These are phyloP conservation scores for Colletotrichum sansevieriae DNA, from an alignment of 2,329 filamentous ascomycete species.

Conservation along the genomic window DNA sequence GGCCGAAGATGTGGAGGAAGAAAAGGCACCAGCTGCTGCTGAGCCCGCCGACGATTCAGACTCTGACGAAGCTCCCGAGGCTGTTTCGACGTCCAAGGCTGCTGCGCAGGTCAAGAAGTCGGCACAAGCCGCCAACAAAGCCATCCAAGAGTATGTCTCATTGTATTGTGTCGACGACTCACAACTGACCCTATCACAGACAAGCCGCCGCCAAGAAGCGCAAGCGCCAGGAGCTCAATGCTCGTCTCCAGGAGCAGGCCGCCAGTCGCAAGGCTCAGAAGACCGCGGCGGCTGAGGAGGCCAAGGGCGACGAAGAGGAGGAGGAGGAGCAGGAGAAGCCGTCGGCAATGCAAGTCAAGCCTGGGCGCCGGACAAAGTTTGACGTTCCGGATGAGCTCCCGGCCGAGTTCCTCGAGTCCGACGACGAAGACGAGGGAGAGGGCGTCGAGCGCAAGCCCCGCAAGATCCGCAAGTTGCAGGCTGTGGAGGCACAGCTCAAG, in stretches of 20 bases:
- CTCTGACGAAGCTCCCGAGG: slow-evolving; percentile 69
- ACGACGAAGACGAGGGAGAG: slow-evolving; percentile 56
- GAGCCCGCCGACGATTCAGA: slow-evolving; percentile 60
- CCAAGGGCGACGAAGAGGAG: slow-evolving; percentile 14
- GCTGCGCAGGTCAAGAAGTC: slow-evolving; percentile 61
- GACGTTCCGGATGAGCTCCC: slow-evolving; percentile 63
- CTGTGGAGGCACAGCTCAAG: slow-evolving; percentile 54
- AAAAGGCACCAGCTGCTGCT: slow-evolving; percentile 45
- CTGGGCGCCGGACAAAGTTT: slow-evolving; percentile 46
- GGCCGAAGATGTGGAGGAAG: slow-evolving; percentile 41
- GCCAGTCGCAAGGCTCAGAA: slow-evolving; percentile 58
- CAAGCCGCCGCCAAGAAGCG: slow-evolving; percentile 64
- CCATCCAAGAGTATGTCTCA: slow-evolving; percentile 62
- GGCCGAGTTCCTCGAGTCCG: slow-evolving; percentile 67
- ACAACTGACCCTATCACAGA: slow-evolving; percentile 50
- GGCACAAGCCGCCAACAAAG: slow-evolving; percentile 61
- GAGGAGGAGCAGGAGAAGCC: slow-evolving; percentile 44
- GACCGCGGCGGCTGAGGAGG: slow-evolving; percentile 25
- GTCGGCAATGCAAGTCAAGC: slow-evolving; percentile 38
- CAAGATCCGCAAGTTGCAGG: slow-evolving; percentile 61
- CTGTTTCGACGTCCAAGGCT: slow-evolving; percentile 65
- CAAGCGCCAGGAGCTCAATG: slow-evolving; percentile 68
- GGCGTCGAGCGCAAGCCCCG: slow-evolving; percentile 45
- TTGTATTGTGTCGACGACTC: no score
- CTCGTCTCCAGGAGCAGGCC: slow-evolving; percentile 68